Percentiles rank a stretch among this genome's conserved stretches.
Conservation (phyloP, 1,284 basidiomycete genomes). For the Ceratorhiza oryzae-sativae region DNA sequence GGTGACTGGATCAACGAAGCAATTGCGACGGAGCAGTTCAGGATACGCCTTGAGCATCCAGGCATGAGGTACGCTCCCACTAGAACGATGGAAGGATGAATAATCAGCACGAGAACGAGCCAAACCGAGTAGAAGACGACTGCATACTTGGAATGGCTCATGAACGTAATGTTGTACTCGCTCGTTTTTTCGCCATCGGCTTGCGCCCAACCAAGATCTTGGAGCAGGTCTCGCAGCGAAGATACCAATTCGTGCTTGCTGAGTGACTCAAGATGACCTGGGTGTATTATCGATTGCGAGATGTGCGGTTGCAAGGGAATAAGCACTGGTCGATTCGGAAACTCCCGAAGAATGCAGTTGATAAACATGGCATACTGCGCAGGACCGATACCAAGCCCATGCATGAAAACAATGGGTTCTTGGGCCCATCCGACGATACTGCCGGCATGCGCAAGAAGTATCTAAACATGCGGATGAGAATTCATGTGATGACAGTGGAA, state of each 20-base stretch:
- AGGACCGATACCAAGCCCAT: slow-evolving; percentile 85
- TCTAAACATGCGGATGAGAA: slow-evolving; percentile 51
- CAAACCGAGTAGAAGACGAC: neutral
- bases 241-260: slow-evolving; percentile 65
- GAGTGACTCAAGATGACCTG: slow-evolving; percentile 73
- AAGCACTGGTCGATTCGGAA: slow-evolving; percentile 76
- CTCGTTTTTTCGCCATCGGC: slow-evolving; percentile 42
- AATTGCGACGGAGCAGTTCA: slow-evolving; percentile 71
- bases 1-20: slow-evolving; percentile 87
- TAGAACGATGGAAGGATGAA: slow-evolving; percentile 45
- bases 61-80: slow-evolving; percentile 77
- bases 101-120: slow-evolving; percentile 33
- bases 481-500: neutral
- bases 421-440: slow-evolving; percentile 45
- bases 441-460: slow-evolving; percentile 76
- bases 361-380: slow-evolving; percentile 68
- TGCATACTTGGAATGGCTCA: slow-evolving; percentile 88
- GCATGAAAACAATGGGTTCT: slow-evolving; percentile 81
- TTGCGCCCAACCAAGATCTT: slow-evolving; percentile 69
- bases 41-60: slow-evolving; percentile 86
- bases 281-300: slow-evolving; percentile 83
- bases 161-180: slow-evolving; percentile 60
- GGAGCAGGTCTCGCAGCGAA: slow-evolving; percentile 66
- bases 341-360: slow-evolving; percentile 57
- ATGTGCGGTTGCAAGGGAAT: slow-evolving; percentile 84